Evolutionary conservation across 306 rosid species (phyloP).

Genomic region (Leucaena leucocephala): DNA sequence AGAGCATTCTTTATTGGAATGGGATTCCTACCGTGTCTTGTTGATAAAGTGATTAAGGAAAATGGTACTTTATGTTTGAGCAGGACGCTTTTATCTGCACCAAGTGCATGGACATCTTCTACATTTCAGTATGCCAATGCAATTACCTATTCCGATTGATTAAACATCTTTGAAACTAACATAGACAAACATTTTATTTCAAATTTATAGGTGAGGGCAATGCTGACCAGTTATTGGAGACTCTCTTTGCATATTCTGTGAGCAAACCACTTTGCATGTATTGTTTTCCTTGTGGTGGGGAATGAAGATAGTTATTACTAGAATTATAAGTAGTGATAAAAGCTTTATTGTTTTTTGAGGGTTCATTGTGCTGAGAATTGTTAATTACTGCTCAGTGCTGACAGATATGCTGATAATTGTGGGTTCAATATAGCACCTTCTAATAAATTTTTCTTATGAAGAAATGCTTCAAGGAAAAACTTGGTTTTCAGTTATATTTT

Average conservation of each 20-base stretch:
- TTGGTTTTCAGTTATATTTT: conserved; percentile 19
- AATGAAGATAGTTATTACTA: conserved; percentile 7
- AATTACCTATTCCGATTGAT: conserved; percentile 27
- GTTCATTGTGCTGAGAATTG: conserved; percentile 10
- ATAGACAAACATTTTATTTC: conserved; percentile 24
- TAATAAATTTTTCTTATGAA: background rate
- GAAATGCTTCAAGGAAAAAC: background rate
- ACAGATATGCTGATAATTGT: background rate
- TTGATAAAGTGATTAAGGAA: conserved; percentile 76
- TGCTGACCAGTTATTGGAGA: conserved; percentile 70
- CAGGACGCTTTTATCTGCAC: conserved; percentile 29
- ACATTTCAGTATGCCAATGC: conserved; percentile 31
- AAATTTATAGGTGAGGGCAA: conserved; percentile 72
- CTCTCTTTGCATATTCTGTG: conserved; percentile 64
- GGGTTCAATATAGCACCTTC: background rate
- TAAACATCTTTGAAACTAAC: background rate
- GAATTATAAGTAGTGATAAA: background rate
- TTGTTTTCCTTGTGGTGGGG: background rate
- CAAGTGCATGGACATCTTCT: conserved; percentile 14
- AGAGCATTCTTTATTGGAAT: conserved; percentile 72
- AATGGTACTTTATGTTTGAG: conserved; percentile 62
- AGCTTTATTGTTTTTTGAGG: conserved; percentile 12
- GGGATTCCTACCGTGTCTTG: conserved; percentile 82
- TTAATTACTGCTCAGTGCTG: background rate
- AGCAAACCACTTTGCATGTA: conserved; percentile 41